Base-by-base conservation (phyloP, 495 filamentous ascomycete genomes). In the Entonaema liquescens region DNA sequence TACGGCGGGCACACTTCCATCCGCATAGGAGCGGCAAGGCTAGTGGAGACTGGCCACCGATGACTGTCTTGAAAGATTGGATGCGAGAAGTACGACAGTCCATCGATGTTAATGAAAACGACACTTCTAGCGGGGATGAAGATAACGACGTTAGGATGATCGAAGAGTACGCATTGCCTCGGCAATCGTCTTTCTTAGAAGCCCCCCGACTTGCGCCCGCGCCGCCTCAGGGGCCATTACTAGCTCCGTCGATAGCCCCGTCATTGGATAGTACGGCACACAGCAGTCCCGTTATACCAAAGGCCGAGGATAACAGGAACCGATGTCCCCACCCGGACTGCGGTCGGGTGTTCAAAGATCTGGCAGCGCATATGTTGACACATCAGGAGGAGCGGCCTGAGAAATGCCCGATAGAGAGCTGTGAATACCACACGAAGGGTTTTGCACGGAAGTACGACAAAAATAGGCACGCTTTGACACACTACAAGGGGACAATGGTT, bases 401-500 rank as follows among this genome's bases (percentile, higher is more conserved):
- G 74, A 99, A 99, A 79, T 99, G 95, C 79, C 95, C 95, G 21
- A 98, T 98, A 71, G 82, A 89, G 55, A 97, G 88, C 8, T 99
- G 95, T 85, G 93, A 97, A 68, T 99, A 97, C 79, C 93, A 97
- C 81, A 85, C 88, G 68, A 98, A 98, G 80, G 95, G 95, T 21
- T 99, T 99, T 77, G 95, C 95, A 12, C 85, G 95, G 57, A 99
- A 98, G 78, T 99, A 99, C 76, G 95, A 99, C 82, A 98, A 98
- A 83, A 98, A 98, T 78, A 86, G 95, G 29, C 95, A 99, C 77
- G 97, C 95, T 0, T 78, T 99, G 59, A 99, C 96, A 25, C 95
- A 99, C 76, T 99, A 99, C 86, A 98, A 98, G 82, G 96, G 96
- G 8, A 98, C 93, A 29, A 98, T 99, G 96, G 94, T 99, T 26